Percentiles rank a stretch among this genome's conserved stretches.
Conservation (phyloP, 768 basidiomycete genomes). For the Pleurotus platypus region DNA sequence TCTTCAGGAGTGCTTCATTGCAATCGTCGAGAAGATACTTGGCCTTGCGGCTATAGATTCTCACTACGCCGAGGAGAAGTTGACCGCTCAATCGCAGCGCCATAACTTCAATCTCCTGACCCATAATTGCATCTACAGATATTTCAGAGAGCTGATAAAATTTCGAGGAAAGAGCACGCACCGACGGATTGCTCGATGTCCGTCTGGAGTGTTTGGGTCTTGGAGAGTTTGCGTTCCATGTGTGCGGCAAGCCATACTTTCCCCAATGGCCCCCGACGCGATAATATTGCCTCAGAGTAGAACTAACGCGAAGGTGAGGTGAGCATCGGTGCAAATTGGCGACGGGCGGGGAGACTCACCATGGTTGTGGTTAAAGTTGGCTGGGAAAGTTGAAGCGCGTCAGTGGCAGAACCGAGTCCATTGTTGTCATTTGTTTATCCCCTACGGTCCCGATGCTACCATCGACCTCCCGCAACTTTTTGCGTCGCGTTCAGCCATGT, state of each 20-base stretch:
- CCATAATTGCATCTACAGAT: slow-evolving; percentile 80
- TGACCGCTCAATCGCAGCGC: slow-evolving; percentile 96
- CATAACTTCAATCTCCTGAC: slow-evolving; percentile 89
- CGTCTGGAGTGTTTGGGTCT: slow-evolving; percentile 90
- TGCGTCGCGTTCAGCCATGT: slow-evolving; percentile 11
- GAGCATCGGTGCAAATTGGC: not conserved
- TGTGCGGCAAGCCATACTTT: slow-evolving; percentile 99
- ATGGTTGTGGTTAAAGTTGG: slow-evolving; percentile 19
- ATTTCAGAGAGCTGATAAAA: not conserved
- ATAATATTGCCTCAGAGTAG: slow-evolving; percentile 91
- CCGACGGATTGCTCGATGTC: slow-evolving; percentile 94
- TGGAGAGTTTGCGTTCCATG: slow-evolving; percentile 97
- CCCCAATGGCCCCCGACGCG: slow-evolving; percentile 89
- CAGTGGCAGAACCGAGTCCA: slow-evolving; percentile 16
- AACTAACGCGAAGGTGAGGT: slow-evolving; percentile 43
- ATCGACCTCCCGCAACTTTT: slow-evolving; percentile 16
- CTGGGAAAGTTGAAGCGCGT: slow-evolving; percentile 15
- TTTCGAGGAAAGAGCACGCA: slow-evolving; percentile 29
- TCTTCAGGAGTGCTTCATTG: slow-evolving; percentile 92
- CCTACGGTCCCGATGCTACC: slow-evolving; percentile 16
- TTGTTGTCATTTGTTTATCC: slow-evolving; percentile 9
- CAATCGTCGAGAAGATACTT: slow-evolving; percentile 98
- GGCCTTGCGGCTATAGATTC: slow-evolving; percentile 97
- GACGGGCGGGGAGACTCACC: slow-evolving; percentile 15
- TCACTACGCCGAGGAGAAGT: slow-evolving; percentile 90